These are phyloP conservation scores for Ganoderma meredithae DNA, from an alignment of 1,284 basidiomycete genomes.

Conservation along the genomic window DNA sequence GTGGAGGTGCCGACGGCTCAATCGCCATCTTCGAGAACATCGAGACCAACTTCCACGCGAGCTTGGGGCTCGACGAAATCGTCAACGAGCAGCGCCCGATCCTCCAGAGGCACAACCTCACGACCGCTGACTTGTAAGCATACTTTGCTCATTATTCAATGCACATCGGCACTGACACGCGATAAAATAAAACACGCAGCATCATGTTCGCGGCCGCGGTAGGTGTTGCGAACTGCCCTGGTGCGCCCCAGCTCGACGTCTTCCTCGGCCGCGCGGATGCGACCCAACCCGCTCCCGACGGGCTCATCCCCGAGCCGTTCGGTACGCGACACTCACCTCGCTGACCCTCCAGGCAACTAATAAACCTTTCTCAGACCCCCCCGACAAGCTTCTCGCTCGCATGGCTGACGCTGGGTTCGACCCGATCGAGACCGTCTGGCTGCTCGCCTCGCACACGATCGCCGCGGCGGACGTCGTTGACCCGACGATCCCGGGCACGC, in stretches of 20 bases:
- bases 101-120: constrained; percentile 36
- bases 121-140: constrained; percentile 36
- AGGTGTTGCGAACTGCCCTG: constrained; percentile 41
- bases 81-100: constrained; percentile 28
- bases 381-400: constrained; percentile 37
- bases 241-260: constrained; percentile 40
- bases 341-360: not conserved
- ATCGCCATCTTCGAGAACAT: constrained; percentile 35
- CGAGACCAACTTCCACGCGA: constrained; percentile 37
- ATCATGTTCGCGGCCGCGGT: constrained; percentile 43
- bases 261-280: constrained; percentile 43
- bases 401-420: constrained; percentile 41
- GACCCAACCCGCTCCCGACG: constrained; percentile 44
- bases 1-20: constrained; percentile 40
- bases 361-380: constrained; percentile 32
- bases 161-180: too few species aligned
- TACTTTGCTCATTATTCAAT: not conserved
- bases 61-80: constrained; percentile 36
- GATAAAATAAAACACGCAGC: constrained; percentile 15
- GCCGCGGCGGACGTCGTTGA: constrained; percentile 35
- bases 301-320: constrained; percentile 49
- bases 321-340: constrained; percentile 18
- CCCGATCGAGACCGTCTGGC: constrained; percentile 49
- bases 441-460: constrained; percentile 44
- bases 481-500: constrained; percentile 29